Evolutionary conservation across 2,329 filamentous ascomycete genomes (phyloP), one percentile per base, ranked within the genome.

Genomic region (Metarhizium humberi): DNA sequence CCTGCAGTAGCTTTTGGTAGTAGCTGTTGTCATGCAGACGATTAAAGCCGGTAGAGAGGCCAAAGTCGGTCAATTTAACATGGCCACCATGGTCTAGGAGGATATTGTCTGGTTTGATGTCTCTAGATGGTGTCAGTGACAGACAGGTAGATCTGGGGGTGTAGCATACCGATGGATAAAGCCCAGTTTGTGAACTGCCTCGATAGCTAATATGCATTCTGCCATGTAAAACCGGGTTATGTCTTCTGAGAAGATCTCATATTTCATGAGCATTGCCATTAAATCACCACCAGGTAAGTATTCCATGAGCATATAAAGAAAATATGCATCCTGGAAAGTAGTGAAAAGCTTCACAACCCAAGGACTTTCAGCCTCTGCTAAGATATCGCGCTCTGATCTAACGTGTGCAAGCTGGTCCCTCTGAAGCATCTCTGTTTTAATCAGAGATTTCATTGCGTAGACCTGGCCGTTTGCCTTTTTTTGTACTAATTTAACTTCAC

Each of bases 241-340:
- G 63, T 99, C 94, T 71, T 97, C 92, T 0, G 91, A 95, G 72
- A 99, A 99, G 71, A 99, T 96, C 71, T 99, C 94, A 67, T 99
- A 99, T 79, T 97, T 99, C 77, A 99, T 99, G 63, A 99, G 79
- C 94, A 99, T 99, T 4, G 94, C 99, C 94, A 99, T 99, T 70
- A 99, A 74, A 75, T 99, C 94, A 71, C 94, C 94, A 71, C 94
- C 94, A 6, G 94, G 94, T 71, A 99, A 81, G 73, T 97, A 99
- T 74, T 99, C 94, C 94, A 99, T 99, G 58, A 99, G 79, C 86
- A 99, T 94, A 77, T 99, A 99, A 40, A 99, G 78, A 75, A 96
- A 97, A 62, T 94, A 92, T 50, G 82, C 81, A 69, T 99, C 94
- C 73, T 99, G 94, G 78, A 99, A 99, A 0, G 94, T 97, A 14